Evolutionary conservation across 1,284 basidiomycete genomes (phyloP), one percentile per base, ranked within the genome.

Genomic region (Neolentinus lepideus): DNA sequence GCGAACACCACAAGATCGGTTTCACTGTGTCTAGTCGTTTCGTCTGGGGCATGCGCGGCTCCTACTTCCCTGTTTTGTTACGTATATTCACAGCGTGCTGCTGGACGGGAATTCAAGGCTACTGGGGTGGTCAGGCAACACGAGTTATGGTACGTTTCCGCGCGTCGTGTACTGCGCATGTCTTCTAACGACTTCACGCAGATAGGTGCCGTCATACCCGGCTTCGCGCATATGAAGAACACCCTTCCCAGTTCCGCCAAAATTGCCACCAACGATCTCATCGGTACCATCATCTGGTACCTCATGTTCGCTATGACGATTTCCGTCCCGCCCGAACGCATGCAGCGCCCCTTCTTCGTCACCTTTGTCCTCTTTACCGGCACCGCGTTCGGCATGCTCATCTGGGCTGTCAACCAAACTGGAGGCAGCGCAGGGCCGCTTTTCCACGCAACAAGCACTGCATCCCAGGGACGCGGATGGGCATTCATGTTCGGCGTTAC

Each of bases 1-100:
- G 61, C 33, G 61, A 62, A 59, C 59, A 52, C 36, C 61, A 62
- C 54, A 59, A 61, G 50, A 62, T 62, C 54, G 61, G 61, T 11
- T 62, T 61, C 54, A 60, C 61, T 31, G 61, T 62, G 29, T 43
- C 59, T 26, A 61, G 58, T 8, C 58, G 61, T 33, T 58, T 59
- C 51, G 59, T 58, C 43, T 62, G 59, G 61, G 61, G 61, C 53
- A 62, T 62, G 61, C 56, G 59, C 48, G 61, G 61, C 43, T 58
- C 60, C 22, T 62, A 62, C 54, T 62, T 62, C 51, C 61, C 61
- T 11, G 56, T 62, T 27, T 31, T 62, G 47, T 55, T 60, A 53
- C 56, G 54, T 24, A 57, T 55, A 48, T 62, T 62, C 55, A 57
- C 59, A 57, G 52, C 54, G 55, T 45, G 43, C 31, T 33, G 60